Percentiles rank a stretch among this genome's conserved stretches.
These are phyloP conservation scores for Claviceps purpurea DNA, from an alignment of 2,329 filamentous ascomycete species.

Conservation along the genomic window DNA sequence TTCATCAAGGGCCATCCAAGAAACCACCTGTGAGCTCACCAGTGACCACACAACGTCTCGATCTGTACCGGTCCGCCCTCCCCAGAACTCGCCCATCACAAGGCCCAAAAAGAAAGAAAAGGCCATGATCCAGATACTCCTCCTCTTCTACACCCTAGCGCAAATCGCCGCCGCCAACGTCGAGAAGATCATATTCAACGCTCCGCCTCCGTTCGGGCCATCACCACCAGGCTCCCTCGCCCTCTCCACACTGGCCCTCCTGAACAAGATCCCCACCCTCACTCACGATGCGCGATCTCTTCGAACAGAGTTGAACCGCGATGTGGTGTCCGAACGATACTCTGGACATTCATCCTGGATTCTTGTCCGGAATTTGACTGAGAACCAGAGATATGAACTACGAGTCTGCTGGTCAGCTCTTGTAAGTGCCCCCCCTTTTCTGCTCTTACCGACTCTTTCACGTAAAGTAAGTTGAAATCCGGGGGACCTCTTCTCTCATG, in stretches of 20 bases:
- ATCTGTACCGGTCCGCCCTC: background rate
- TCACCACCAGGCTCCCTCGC: slow-evolving; percentile 30
- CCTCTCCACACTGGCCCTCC: slow-evolving; percentile 30
- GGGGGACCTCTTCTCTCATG: background rate
- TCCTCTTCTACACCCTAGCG: slow-evolving; percentile 3
- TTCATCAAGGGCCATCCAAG: background rate
- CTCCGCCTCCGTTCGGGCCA: slow-evolving; percentile 37
- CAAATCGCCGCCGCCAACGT: slow-evolving; percentile 50
- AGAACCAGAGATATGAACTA: slow-evolving; percentile 73
- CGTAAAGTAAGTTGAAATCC: background rate
- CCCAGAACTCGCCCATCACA: background rate
- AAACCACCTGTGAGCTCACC: background rate
- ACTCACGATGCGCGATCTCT: slow-evolving; percentile 42
- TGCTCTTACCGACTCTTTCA: background rate
- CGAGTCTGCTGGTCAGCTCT: slow-evolving; percentile 89
- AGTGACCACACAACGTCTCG: background rate
- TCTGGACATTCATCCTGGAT: slow-evolving; percentile 63
- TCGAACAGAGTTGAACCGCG: slow-evolving; percentile 50
- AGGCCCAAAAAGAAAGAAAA: background rate
- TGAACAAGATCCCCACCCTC: slow-evolving; percentile 48
- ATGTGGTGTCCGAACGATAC: slow-evolving; percentile 34
- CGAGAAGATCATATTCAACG: slow-evolving; percentile 83
- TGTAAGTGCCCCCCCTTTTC: slow-evolving; percentile 38
- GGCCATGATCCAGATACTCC: background rate
- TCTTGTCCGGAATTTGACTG: slow-evolving; percentile 55